phyloP scores from a whole-genome alignment of 305 asterid species.

The Andrographis paniculata region DNA sequence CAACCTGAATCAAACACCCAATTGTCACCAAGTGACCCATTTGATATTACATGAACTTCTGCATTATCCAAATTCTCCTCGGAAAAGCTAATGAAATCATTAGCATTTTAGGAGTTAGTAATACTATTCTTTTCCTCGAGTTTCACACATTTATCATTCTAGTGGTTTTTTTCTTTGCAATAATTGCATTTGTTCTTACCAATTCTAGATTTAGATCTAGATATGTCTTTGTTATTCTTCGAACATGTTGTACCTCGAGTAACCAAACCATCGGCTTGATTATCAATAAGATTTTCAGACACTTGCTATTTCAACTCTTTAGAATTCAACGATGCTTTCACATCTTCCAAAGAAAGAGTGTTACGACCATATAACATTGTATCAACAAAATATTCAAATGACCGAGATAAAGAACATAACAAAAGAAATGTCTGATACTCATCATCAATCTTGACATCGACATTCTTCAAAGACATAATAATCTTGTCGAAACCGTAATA shows the following conservation, averaged over 20 bases:
- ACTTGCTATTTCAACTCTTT: background rate
- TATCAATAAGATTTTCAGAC: no score
- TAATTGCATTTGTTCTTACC: no score
- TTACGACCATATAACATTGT: no score
- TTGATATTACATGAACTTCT: background rate
- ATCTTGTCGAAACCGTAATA: background rate
- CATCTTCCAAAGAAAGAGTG: background rate
- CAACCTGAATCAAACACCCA: background rate
- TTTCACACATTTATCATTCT: background rate
- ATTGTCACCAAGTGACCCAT: background rate
- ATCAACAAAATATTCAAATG: no score
- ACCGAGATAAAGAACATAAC: no score
- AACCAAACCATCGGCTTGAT: background rate
- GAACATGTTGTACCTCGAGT: background rate
- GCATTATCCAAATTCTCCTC: background rate
- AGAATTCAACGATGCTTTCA: background rate
- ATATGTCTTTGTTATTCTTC: background rate
- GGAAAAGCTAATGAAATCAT: background rate
- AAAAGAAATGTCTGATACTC: no score
- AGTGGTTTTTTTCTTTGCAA: background rate
- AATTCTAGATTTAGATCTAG: no score
- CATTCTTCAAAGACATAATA: background rate
- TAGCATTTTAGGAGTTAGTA: background rate
- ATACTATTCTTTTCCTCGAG: background rate
- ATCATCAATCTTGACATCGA: no score